Evolutionary conservation across 2,329 filamentous ascomycete species (phyloP).

Genomic region (Penicillium sp.): DNA sequence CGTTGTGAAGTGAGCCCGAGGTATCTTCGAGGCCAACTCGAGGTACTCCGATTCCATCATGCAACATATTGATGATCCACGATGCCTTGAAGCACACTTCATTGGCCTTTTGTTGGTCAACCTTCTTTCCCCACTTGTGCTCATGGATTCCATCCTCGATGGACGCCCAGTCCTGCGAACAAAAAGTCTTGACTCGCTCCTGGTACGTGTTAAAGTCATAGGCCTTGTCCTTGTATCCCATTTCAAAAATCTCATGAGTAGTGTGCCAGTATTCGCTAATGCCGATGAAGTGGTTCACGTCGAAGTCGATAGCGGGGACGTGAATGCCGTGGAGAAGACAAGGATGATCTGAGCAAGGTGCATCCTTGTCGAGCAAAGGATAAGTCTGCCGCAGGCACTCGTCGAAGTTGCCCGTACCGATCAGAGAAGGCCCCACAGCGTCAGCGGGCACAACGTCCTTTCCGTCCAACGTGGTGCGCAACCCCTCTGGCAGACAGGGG

Average conservation of each 20-base stretch:
- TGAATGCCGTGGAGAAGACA: conserved; percentile 91
- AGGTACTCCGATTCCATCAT: conserved; percentile 93
- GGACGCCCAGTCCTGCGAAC: conserved; percentile 76
- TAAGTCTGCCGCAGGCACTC: conserved; percentile 82
- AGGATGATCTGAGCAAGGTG: conserved; percentile 77
- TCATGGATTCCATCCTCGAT: conserved; percentile 69
- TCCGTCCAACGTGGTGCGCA: conserved; percentile 75
- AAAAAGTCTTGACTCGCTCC: conserved; percentile 80
- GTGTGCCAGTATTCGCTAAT: conserved; percentile 99
- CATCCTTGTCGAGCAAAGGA: conserved; percentile 86
- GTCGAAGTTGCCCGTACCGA: conserved; percentile 85
- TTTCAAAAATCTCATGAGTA: conserved; percentile 88
- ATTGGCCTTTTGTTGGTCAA: conserved; percentile 72
- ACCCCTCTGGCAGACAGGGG: conserved; percentile 81
- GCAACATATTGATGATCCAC: conserved; percentile 95
- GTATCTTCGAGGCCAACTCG: conserved; percentile 75
- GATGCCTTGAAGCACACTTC: conserved; percentile 97
- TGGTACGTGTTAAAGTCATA: conserved; percentile 94
- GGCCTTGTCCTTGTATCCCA: conserved; percentile 72
- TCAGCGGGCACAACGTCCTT: conserved; percentile 53
- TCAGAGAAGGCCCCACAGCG: conserved; percentile 57
- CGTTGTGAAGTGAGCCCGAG: conserved; percentile 62
- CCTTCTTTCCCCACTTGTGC: conserved; percentile 74
- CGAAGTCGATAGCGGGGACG: conserved; percentile 93
- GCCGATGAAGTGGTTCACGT: conserved; percentile 95